Evolutionary conservation across 2,329 filamentous ascomycete species (phyloP).

Genomic region (Dactylellina sp.): DNA sequence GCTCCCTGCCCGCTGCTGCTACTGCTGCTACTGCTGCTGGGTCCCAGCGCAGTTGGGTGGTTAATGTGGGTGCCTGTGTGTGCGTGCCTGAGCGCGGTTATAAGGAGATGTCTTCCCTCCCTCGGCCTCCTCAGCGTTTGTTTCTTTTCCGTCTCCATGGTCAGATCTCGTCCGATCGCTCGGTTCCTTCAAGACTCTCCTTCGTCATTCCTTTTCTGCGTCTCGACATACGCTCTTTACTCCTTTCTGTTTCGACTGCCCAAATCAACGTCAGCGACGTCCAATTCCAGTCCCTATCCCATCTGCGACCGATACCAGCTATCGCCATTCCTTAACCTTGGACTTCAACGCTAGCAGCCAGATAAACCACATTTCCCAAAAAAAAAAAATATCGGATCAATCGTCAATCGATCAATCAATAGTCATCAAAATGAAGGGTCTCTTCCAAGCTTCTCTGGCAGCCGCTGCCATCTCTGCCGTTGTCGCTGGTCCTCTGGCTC

Average conservation of each 20-base stretch:
- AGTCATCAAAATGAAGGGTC: slow-evolving; percentile 42
- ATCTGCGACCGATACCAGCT: slow-evolving; percentile 41
- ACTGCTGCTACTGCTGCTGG: no score
- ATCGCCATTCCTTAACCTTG: slow-evolving; percentile 40
- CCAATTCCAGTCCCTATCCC: slow-evolving; percentile 4
- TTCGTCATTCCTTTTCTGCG: slow-evolving; percentile 44
- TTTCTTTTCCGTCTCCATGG: slow-evolving; percentile 41
- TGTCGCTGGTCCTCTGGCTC: slow-evolving; percentile 29
- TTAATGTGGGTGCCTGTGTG: no score
- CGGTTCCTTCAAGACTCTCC: slow-evolving; percentile 43
- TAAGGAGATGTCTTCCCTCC: slow-evolving; percentile 35
- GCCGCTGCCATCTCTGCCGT: slow-evolving; percentile 30
- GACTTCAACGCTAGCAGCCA: not conserved
- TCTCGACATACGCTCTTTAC: no score
- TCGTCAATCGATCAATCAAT: slow-evolving; percentile 2
- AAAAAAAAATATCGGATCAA: slow-evolving; percentile 15
- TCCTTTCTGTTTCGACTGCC: slow-evolving; percentile 41
- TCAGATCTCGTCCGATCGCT: slow-evolving; percentile 42
- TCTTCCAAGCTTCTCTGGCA: slow-evolving; percentile 42
- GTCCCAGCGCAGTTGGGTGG: no score
- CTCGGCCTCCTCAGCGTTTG: slow-evolving; percentile 9
- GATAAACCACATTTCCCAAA: not conserved
- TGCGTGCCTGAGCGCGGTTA: no score
- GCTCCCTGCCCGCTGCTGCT: no score
- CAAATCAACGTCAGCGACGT: slow-evolving; percentile 56